phyloP scores from a whole-genome alignment of 257 asterid species.

The Verbascum thapsus region DNA sequence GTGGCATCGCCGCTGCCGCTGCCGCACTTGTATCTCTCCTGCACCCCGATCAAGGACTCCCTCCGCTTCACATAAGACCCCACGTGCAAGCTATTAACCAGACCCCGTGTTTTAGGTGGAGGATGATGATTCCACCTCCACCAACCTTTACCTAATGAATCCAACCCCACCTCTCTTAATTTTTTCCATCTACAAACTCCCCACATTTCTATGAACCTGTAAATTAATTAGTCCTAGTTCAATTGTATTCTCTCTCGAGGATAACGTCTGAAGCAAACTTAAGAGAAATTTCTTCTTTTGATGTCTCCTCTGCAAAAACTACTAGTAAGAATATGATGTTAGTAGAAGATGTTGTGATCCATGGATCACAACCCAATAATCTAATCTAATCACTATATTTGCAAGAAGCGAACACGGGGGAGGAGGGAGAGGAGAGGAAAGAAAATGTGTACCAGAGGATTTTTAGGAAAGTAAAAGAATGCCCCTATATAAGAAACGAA shows the following conservation, averaged over 20 bases:
- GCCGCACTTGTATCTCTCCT: constrained; percentile 81
- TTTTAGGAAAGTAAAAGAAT: constrained; percentile 31
- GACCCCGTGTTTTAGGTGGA: constrained; percentile 31
- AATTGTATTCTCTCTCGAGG: background rate
- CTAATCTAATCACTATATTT: constrained; percentile 34
- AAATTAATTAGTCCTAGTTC: constrained; percentile 4
- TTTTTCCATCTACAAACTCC: constrained; percentile 70
- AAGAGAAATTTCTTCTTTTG: constrained; percentile 3
- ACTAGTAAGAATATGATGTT: background rate
- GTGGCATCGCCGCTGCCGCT: constrained; percentile 44
- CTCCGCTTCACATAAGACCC: constrained; percentile 53
- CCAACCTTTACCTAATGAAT: constrained; percentile 37
- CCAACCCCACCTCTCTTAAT: constrained; percentile 40
- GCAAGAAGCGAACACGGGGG: constrained; percentile 30
- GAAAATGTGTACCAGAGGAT: constrained; percentile 29
- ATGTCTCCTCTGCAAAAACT: constrained; percentile 6
- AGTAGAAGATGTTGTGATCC: background rate
- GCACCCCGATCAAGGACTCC: constrained; percentile 61
- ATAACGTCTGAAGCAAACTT: background rate
- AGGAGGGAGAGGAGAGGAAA: constrained; percentile 21
- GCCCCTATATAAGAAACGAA: no score
- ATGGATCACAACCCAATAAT: constrained; percentile 2
- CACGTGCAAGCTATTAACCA: constrained; percentile 52
- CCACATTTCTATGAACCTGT: constrained; percentile 40
- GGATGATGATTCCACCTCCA: constrained; percentile 32